phyloP scores from a whole-genome alignment of 148 eudicot genomes.

The Pharnaceum exiguum region DNA sequence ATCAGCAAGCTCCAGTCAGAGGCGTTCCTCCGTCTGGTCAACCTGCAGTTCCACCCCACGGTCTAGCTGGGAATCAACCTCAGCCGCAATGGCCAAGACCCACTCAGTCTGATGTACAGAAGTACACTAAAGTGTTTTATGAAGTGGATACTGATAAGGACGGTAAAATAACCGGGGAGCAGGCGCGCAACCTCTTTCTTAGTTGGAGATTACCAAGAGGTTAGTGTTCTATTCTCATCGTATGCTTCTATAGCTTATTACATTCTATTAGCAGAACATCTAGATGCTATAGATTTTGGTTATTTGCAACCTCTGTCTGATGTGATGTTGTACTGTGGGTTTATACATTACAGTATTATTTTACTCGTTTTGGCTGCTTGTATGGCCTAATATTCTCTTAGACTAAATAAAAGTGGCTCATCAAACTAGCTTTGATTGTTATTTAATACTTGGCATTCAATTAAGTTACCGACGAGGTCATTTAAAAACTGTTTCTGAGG shows the following conservation, averaged over 20 bases:
- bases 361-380: too few species aligned
- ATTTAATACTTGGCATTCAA: too few species aligned
- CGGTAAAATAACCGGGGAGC: constrained; percentile 85
- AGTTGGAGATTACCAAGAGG: constrained; percentile 97
- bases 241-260: not conserved
- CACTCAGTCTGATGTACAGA: constrained; percentile 78
- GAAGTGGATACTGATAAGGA: constrained; percentile 92
- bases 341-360: too few species aligned
- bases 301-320: too few species aligned
- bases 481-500: too few species aligned
- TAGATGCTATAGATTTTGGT: too few species aligned
- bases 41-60: constrained; percentile 39
- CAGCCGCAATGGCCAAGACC: constrained; percentile 84
- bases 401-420: too few species aligned
- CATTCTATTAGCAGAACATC: too few species aligned
- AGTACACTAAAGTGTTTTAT: constrained; percentile 84
- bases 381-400: too few species aligned
- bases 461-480: too few species aligned
- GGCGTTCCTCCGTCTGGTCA: constrained; percentile 24
- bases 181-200: constrained; percentile 85
- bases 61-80: constrained; percentile 39
- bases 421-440: too few species aligned
- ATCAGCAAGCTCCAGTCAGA: constrained; percentile 45
- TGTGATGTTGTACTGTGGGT: too few species aligned
- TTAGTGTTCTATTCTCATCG: constrained; percentile 23